A percentile compares a stretch with the other conserved stretches of the same genome.
Conservation (phyloP, 2,329 filamentous ascomycete species). For the Escovopsis sp. region DNA sequence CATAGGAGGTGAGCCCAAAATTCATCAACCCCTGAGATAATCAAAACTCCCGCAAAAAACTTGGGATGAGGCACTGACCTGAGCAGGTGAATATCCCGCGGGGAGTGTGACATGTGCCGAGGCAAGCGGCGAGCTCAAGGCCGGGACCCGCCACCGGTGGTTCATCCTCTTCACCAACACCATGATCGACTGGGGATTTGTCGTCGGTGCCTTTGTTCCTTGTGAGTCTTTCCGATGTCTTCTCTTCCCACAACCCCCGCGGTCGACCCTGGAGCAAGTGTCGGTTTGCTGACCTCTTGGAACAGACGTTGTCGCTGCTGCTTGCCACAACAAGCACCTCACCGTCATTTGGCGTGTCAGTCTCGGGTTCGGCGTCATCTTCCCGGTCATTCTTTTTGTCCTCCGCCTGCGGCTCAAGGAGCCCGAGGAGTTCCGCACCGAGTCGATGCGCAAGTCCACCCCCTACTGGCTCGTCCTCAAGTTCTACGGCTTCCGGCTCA, state of each 20-base stretch:
- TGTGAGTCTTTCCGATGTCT: slow-evolving; percentile 20
- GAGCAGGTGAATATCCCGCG: slow-evolving; percentile 55
- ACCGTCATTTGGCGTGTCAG: slow-evolving; percentile 69
- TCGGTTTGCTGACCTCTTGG: neutral
- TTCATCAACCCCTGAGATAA: too few species aligned
- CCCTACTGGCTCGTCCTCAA: slow-evolving; percentile 39
- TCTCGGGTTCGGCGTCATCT: slow-evolving; percentile 64
- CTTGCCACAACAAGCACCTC: slow-evolving; percentile 43
- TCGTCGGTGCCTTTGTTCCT: slow-evolving; percentile 64
- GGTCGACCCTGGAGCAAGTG: neutral
- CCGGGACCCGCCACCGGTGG: slow-evolving; percentile 73
- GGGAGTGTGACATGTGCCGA: slow-evolving; percentile 76
- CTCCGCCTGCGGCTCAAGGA: slow-evolving; percentile 61
- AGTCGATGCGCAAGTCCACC: slow-evolving; percentile 49
- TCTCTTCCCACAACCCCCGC: too few species aligned
- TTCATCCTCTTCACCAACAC: slow-evolving; percentile 84
- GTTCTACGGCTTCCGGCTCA: slow-evolving; percentile 62
- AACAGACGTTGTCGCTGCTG: slow-evolving; percentile 39
- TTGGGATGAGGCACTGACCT: neutral
- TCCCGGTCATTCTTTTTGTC: slow-evolving; percentile 55
- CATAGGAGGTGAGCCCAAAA: too few species aligned
- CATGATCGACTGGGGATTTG: slow-evolving; percentile 73
- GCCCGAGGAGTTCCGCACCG: slow-evolving; percentile 58
- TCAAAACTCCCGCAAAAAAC: neutral
- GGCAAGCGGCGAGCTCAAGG: slow-evolving; percentile 66